These are phyloP conservation scores for Chrysanthemum seticuspe DNA, from an alignment of 129 eudicot species.

Conservation along the genomic window DNA sequence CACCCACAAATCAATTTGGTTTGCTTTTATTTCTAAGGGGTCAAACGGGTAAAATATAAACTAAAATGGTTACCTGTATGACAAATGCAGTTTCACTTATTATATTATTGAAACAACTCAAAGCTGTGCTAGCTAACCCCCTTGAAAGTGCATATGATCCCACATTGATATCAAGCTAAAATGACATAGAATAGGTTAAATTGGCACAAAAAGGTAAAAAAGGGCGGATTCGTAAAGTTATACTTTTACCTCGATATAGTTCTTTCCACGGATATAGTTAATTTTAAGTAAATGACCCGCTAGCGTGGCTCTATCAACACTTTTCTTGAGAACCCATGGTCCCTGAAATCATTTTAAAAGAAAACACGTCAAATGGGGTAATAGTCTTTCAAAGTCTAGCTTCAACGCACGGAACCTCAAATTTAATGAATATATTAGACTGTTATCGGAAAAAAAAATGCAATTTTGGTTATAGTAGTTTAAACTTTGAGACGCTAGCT, in stretches of 20 bases:
- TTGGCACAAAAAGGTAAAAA: no score
- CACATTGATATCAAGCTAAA: no score
- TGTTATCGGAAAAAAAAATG: no score
- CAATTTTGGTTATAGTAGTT: no score
- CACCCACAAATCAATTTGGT: background rate
- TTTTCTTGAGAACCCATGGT: slow-evolving; percentile 68
- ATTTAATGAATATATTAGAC: no score
- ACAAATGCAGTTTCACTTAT: no score
- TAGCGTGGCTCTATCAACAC: slow-evolving; percentile 45
- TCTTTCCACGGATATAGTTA: slow-evolving; percentile 49
- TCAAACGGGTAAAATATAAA: background rate
- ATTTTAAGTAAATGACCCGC: slow-evolving; percentile 51
- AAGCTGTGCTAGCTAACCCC: no score
- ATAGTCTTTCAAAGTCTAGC: no score
- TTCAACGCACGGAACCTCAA: no score
- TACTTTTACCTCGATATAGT: slow-evolving; percentile 57
- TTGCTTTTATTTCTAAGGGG: background rate
- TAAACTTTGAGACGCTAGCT: no score
- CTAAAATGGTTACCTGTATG: background rate
- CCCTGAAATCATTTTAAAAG: slow-evolving; percentile 31
- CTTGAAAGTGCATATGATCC: no score
- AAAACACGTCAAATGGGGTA: background rate
- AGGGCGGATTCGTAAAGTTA: background rate
- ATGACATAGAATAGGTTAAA: background rate
- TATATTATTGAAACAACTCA: no score